phyloP scores from a whole-genome alignment of 441 rosid species.

The Aleurites moluccanus region DNA sequence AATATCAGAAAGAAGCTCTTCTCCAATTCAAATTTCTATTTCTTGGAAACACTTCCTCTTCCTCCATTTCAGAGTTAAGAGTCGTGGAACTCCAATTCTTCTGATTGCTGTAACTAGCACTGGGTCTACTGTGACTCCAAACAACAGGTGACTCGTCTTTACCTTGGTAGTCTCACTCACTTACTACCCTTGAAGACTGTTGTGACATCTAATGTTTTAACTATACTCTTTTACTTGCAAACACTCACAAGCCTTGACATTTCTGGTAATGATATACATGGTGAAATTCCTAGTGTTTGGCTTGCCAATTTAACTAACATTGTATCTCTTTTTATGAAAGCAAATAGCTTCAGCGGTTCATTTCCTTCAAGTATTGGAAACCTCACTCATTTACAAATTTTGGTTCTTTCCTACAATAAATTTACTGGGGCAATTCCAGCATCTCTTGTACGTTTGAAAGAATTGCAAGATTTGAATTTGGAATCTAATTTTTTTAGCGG shows the following conservation, averaged over 20 bases:
- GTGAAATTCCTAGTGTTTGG: slow-evolving; percentile 11
- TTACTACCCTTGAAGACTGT: background rate
- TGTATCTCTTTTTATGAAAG: background rate
- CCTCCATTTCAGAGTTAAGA: too few relatives aligned
- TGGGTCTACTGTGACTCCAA: background rate
- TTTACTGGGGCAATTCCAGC: slow-evolving; percentile 32
- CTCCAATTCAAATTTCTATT: too few relatives aligned
- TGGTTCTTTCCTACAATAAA: slow-evolving; percentile 4
- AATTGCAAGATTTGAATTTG: background rate
- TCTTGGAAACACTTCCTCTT: background rate
- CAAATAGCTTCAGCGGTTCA: background rate
- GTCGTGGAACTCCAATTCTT: background rate
- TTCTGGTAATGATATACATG: background rate
- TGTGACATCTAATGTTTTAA: slow-evolving; percentile 1
- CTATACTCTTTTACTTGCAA: slow-evolving; percentile 16
- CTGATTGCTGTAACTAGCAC: slow-evolving; percentile 6
- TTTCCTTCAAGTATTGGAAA: slow-evolving; percentile 4
- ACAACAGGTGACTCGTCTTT: background rate
- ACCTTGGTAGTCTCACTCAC: background rate
- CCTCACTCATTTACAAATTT: background rate
- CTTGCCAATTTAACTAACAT: slow-evolving; percentile 19
- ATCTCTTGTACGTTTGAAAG: background rate
- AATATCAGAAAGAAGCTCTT: too few relatives aligned
- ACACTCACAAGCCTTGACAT: background rate
- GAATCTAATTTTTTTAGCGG: background rate